Percentiles rank a stretch among this genome's conserved stretches.
phyloP scores from a whole-genome alignment of 192 early-diverging fungal genomes.

The Entomortierella chlamydospora region DNA sequence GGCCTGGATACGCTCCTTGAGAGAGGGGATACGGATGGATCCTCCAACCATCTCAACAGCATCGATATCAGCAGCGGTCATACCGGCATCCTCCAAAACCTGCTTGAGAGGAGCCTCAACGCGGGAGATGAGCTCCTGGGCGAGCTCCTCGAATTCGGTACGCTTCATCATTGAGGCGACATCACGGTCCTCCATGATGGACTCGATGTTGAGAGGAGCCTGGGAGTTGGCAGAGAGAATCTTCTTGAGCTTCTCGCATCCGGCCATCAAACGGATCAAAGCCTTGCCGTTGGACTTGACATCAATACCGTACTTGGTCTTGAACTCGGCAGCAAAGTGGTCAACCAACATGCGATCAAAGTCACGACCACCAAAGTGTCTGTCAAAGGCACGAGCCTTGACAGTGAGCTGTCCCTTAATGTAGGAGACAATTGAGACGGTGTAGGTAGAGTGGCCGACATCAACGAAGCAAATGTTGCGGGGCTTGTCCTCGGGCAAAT shows the following conservation, averaged over 20 bases:
- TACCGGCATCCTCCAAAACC: conserved; percentile 80
- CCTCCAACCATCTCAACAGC: conserved; percentile 96
- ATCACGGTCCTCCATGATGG: conserved; percentile 96
- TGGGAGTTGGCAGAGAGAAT: conserved; percentile 92
- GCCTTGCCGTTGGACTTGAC: conserved; percentile 91
- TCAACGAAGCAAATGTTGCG: conserved; percentile 94
- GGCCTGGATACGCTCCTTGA: conserved; percentile 89
- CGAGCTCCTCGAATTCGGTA: conserved; percentile 87
- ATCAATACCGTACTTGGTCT: conserved; percentile 96
- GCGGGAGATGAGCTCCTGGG: conserved; percentile 75
- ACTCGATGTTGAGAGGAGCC: conserved; percentile 94
- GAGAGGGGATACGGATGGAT: conserved; percentile 91
- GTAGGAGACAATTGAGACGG: conserved; percentile 90
- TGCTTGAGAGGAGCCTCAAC: conserved; percentile 79
- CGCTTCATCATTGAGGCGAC: conserved; percentile 87
- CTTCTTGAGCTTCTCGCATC: conserved; percentile 97
- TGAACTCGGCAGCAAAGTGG: conserved; percentile 88
- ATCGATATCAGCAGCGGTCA: conserved; percentile 87
- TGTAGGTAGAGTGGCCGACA: conserved; percentile 90
- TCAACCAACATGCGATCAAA: conserved; percentile 92
- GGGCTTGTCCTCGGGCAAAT: conserved; percentile 95
- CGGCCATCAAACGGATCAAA: conserved; percentile 87
- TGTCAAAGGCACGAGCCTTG: conserved; percentile 91
- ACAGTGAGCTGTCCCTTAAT: conserved; percentile 96
- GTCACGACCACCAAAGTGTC: conserved; percentile 94